These are phyloP conservation scores for Cryptococcus depauperatus DNA, from an alignment of 1,284 basidiomycete species.

Conservation along the genomic window DNA sequence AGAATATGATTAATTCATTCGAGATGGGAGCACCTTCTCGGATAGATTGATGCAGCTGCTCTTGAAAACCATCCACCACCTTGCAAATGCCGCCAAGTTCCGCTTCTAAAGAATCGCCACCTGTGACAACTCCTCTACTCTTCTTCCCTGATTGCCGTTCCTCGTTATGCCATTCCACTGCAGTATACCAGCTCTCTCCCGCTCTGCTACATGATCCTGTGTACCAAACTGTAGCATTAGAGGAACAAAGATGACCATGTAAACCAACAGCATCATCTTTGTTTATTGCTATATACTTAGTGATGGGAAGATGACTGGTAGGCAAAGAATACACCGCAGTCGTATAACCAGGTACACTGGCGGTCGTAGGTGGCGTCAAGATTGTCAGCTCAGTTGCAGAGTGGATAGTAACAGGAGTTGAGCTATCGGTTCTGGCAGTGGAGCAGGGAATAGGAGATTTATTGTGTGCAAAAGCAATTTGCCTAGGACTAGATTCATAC, in stretches of 20 bases:
- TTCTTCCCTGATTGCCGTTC: slow-evolving; percentile 33
- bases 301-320: slow-evolving; percentile 37
- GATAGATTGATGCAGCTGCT: slow-evolving; percentile 31
- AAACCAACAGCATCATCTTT: slow-evolving; percentile 35
- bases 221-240: slow-evolving; percentile 36
- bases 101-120: slow-evolving; percentile 37
- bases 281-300: slow-evolving; percentile 36
- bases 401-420: not conserved
- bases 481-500: not conserved
- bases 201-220: slow-evolving; percentile 39
- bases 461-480: not conserved
- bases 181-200: slow-evolving; percentile 43
- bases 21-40: slow-evolving; percentile 29
- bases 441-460: not conserved
- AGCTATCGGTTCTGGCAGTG: not conserved
- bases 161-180: slow-evolving; percentile 40
- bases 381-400: slow-evolving; percentile 20
- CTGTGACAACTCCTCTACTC: slow-evolving; percentile 33
- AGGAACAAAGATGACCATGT: slow-evolving; percentile 32
- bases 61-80: slow-evolving; percentile 40
- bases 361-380: slow-evolving; percentile 25
- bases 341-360: slow-evolving; percentile 21
- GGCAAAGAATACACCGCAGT: slow-evolving; percentile 31
- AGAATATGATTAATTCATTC: slow-evolving; percentile 41
- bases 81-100: slow-evolving; percentile 42